Conservation (phyloP, 202 grass and related monocot genomes). For the Miscanthus sacchariflorus region DNA sequence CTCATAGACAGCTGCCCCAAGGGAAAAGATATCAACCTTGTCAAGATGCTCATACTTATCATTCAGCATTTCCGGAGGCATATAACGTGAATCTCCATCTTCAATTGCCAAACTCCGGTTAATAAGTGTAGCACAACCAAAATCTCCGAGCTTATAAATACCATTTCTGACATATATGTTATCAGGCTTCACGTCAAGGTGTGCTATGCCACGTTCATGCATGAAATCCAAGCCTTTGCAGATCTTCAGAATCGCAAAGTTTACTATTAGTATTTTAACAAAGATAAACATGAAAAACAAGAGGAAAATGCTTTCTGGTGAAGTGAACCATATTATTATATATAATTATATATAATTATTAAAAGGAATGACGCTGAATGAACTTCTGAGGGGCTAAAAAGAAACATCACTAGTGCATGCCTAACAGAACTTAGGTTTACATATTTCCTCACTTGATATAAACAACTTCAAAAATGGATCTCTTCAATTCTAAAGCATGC, state of each 20-base stretch:
- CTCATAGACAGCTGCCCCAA: constrained; percentile 86
- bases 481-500: constrained; percentile 6
- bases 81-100: constrained; percentile 96
- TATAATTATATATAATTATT: neutral
- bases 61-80: constrained; percentile 94
- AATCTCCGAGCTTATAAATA: constrained; percentile 94
- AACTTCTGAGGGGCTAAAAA: neutral
- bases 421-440: neutral
- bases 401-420: neutral
- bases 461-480: neutral
- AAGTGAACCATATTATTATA: neutral
- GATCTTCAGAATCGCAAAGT: constrained; percentile 64
- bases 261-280: constrained; percentile 43
- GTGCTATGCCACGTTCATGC: constrained; percentile 77
- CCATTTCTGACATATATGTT: constrained; percentile 85
- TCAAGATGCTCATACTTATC: constrained; percentile 89
- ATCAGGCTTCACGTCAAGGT: constrained; percentile 96
- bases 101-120: constrained; percentile 78
- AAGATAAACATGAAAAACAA: constrained; percentile 29
- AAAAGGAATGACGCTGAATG: neutral
- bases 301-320: neutral
- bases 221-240: constrained; percentile 90
- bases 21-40: constrained; percentile 98
- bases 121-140: constrained; percentile 86
- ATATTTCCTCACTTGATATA: constrained; percentile 11